Conservation (phyloP, 2,329 filamentous ascomycete species). For the Nannizzia gypsea region DNA sequence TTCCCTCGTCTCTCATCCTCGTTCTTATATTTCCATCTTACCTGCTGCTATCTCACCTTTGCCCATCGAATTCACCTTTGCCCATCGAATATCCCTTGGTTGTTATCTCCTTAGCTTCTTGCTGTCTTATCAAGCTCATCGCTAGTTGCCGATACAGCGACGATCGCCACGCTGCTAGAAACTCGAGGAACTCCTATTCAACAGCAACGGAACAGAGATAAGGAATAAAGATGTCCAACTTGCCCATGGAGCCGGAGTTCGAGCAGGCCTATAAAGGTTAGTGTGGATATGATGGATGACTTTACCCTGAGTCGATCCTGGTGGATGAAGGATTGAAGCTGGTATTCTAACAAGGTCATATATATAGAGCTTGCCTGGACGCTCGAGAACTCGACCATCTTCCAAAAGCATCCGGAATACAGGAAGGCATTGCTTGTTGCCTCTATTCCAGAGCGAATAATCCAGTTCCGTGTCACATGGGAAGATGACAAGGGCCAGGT, state of each 20-base stretch:
- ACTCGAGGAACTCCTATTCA: conserved; percentile 1
- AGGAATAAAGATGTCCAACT: conserved; percentile 57
- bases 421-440: conserved; percentile 77
- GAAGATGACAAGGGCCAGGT: conserved; percentile 72
- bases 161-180: neutral
- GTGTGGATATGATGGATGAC: conserved; percentile 19
- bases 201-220: neutral
- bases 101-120: neutral
- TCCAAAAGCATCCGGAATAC: conserved; percentile 90
- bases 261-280: conserved; percentile 94
- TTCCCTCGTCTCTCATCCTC: neutral
- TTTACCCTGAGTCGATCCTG: neutral
- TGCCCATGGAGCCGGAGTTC: conserved; percentile 87
- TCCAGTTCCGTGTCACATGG: conserved; percentile 97
- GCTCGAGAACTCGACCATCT: conserved; percentile 85
- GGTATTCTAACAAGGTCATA: neutral
- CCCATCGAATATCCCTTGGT: neutral
- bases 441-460: conserved; percentile 83
- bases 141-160: neutral
- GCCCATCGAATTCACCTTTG: conserved; percentile 8
- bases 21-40: conserved; percentile 11
- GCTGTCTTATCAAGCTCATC: neutral
- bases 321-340: neutral
- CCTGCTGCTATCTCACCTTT: conserved; percentile 13
- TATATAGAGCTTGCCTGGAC: conserved; percentile 76